Evolutionary conservation across 164 flowering plant genomes (phyloP), one percentile per base, ranked within the genome.

Genomic region (Tinospora cordifolia): DNA sequence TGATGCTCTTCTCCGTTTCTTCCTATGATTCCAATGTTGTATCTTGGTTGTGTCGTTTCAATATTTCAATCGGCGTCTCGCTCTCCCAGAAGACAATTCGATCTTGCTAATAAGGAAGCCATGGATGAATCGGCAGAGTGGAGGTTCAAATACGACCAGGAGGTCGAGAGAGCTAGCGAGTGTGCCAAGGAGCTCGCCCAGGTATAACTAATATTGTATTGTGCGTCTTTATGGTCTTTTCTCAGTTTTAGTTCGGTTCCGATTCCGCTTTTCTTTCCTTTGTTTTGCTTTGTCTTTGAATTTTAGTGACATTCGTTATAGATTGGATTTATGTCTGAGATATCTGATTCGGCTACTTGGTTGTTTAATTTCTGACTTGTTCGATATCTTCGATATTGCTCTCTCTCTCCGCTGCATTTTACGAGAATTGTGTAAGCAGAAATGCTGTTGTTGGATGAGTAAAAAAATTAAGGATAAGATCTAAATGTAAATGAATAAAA

Each of bases 121-220:
- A 79, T 90, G 93, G 98, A 93, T 78, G 98, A 93, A 85, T 89
- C 96, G 71, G 97, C 98, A 24, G 95, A 90, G 69, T 93, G 98
- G 98, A 87, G 97, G 73, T 54, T 74, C 75, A 93, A 77, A 72
- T 93, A 80, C 69, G 98, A 93, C 40, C 75, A 67, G 60, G 91
- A 88, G 77, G 82, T 76, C 27, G 87, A 89, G 76, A 87, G 75
- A 73, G 79, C 84, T 68, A 59, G 66, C 21, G 79, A 69, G 11
- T 90, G 91, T 75, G 59, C 63, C 25, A 74, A 60, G 63, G 93
- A 91, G 65, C 79, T 88, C 54, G 63, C 51, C 34, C 74, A 77
- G 88, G 96, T 91, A 74, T 25, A 30, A 30, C 2, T 30, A 30
- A 30, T 30, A 4, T 30, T 30, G 36, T 30, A 30, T 30, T 30